Percentiles rank a stretch among this genome's conserved stretches.
Evolutionary conservation across 208 protist species (phyloP).

Genomic region (Naegleria fowleri): DNA sequence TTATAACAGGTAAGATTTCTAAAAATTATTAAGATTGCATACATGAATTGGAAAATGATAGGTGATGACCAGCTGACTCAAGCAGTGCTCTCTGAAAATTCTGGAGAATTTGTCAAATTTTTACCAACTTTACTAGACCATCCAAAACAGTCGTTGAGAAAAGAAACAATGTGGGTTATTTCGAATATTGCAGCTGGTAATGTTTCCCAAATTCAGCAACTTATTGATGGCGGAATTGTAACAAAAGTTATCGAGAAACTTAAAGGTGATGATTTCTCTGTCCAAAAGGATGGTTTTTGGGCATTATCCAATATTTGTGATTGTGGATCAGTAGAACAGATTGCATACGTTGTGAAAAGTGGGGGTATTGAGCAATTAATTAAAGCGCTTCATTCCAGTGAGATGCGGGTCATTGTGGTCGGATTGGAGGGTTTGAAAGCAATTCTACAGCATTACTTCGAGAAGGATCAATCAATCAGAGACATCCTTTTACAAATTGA

Average conservation of each 20-base stretch:
- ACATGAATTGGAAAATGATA: constrained; percentile 58
- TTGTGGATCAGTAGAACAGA: constrained; percentile 78
- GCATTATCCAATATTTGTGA: constrained; percentile 87
- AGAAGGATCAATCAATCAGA: constrained; percentile 80
- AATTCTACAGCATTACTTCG: no score
- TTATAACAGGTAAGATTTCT: neutral
- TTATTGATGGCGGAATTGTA: constrained; percentile 80
- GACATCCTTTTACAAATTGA: constrained; percentile 74
- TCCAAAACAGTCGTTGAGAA: constrained; percentile 79
- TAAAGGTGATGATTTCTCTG: constrained; percentile 52
- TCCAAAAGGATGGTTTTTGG: constrained; percentile 96
- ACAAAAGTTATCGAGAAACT: constrained; percentile 78
- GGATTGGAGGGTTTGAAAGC: constrained; percentile 71
- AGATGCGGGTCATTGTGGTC: no score
- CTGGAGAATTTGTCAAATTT: constrained; percentile 51
- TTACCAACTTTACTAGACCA: constrained; percentile 72
- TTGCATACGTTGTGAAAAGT: constrained; percentile 68
- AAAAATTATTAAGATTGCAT: no score
- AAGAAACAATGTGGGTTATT: constrained; percentile 98
- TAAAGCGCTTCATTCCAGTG: constrained; percentile 71
- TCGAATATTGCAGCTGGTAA: constrained; percentile 97
- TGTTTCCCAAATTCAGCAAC: constrained; percentile 76
- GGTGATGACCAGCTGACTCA: constrained; percentile 92
- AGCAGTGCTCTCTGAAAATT: constrained; percentile 79
- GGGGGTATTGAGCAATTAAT: constrained; percentile 80